Evolutionary conservation across 169 alveolate genomes (phyloP).

Genomic region (Eimeria sp.): DNA sequence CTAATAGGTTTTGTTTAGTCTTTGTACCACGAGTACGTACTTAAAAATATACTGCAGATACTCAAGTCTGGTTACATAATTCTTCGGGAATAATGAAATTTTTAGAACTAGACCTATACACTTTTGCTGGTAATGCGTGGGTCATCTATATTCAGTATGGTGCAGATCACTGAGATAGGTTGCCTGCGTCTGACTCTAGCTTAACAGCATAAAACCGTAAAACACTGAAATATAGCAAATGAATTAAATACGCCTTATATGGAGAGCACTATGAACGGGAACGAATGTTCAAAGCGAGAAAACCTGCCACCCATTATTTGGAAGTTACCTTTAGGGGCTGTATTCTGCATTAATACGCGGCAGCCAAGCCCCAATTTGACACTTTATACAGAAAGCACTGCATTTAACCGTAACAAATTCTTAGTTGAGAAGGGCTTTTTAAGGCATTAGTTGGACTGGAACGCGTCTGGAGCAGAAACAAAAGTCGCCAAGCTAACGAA

Average conservation of each 20-base stretch:
- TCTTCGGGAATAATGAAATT: background rate
- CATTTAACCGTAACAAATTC: background rate
- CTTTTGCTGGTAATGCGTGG: background rate
- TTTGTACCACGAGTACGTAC: background rate
- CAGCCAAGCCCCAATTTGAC: background rate
- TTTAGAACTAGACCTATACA: background rate
- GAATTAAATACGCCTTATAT: background rate
- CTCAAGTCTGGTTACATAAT: background rate
- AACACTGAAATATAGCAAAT: background rate
- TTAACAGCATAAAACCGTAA: background rate
- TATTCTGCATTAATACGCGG: background rate
- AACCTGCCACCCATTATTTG: background rate
- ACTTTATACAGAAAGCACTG: background rate
- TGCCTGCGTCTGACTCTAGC: no score
- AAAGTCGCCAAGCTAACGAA: background rate
- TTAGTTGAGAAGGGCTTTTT: background rate
- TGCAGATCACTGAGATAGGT: no score
- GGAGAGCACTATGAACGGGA: background rate
- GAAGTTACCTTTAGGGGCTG: background rate
- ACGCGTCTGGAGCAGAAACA: background rate
- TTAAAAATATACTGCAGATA: background rate
- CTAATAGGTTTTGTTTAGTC: background rate
- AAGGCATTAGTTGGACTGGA: background rate
- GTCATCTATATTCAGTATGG: background rate
- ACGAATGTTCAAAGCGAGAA: background rate